Percentiles rank a stretch among this genome's conserved stretches.
These are phyloP conservation scores for Neofusicoccum kwambonambiense DNA, from an alignment of 2,329 filamentous ascomycete genomes.

Conservation along the genomic window DNA sequence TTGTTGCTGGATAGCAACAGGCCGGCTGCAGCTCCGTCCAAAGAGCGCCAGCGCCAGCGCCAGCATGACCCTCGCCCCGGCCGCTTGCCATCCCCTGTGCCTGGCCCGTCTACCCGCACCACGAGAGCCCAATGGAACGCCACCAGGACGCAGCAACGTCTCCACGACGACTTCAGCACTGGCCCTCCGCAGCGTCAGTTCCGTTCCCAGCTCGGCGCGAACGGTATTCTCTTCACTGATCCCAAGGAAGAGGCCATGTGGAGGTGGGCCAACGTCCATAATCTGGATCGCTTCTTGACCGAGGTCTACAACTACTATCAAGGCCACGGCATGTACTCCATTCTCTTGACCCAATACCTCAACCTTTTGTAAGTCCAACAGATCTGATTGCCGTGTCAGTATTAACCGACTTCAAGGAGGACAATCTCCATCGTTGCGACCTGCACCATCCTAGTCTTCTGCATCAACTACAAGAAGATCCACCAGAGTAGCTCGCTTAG, in stretches of 20 bases:
- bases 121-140: constrained; percentile 53
- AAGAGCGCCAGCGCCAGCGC: constrained; percentile 22
- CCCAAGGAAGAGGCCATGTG: constrained; percentile 80
- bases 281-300: constrained; percentile 82
- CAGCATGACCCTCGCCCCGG: constrained; percentile 18
- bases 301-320: constrained; percentile 86
- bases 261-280: constrained; percentile 89
- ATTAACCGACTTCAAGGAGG: constrained; percentile 55
- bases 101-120: constrained; percentile 43
- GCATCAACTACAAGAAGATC: constrained; percentile 76
- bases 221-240: constrained; percentile 40
- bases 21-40: constrained; percentile 27
- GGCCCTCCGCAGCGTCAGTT: constrained; percentile 18
- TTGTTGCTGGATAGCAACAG: constrained; percentile 57
- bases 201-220: constrained; percentile 16
- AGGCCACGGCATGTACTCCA: constrained; percentile 81
- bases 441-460: constrained; percentile 79
- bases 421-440: constrained; percentile 80
- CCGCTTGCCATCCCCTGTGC: constrained; percentile 42
- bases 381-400: background rate
- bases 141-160: constrained; percentile 45
- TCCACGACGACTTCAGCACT: constrained; percentile 36
- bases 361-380: constrained; percentile 64
- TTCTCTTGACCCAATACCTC: constrained; percentile 68
- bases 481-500: constrained; percentile 61